Base-by-base conservation (phyloP, 208 protist species). In the Acanthamoeba sp. region DNA sequence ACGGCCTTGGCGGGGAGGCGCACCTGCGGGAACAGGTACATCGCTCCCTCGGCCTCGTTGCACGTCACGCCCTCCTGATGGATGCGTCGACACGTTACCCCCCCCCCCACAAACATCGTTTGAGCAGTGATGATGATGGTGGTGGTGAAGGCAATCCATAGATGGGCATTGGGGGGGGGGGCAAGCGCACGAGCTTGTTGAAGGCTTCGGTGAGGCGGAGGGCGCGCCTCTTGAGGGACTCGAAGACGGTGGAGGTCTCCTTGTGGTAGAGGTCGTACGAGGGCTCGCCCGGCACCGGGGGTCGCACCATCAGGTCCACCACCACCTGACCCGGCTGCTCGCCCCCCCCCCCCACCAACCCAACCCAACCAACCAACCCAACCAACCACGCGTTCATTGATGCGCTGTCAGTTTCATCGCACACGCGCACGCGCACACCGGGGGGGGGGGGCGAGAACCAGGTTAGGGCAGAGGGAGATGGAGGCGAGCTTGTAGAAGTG, bases 11-110 rank as follows among this genome's bases (percentile, higher is more conserved):
- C 42, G 29, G 99, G 98, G 16, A 99, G 93, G 42, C 55, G 52
- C 66, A 99, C 97, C 14, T 59, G 91, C 42, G 99, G 99, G 97
- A 99, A 99, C 10, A 98, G 98, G 96, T 99, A 99, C 98, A 99
- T 99, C 29, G 99, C 99, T 45, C 66, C 96, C 66, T 98, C 95
- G 29, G 99, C 97, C 32, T 95, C 71, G 52, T 99, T 97, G 97
- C 98, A 99, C n/a, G 95, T 97, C 42, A 99, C 95, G 29, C 99
- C 99, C 64, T 98, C 97, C 55, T 76, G 66, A n/a, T n/a, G n/a
- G n/a, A n/a, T n/a, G n/a, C n/a, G n/a, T n/a, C n/a, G n/a, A n/a
- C n/a, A n/a, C n/a, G n/a, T n/a, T n/a, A n/a, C n/a, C n/a, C n/a
- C n/a, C n/a, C n/a, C n/a, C n/a, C n/a, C n/a, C n/a, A n/a, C n/a